phyloP scores from a whole-genome alignment of 148 eudicot species.

The Agrostemma githago region DNA sequence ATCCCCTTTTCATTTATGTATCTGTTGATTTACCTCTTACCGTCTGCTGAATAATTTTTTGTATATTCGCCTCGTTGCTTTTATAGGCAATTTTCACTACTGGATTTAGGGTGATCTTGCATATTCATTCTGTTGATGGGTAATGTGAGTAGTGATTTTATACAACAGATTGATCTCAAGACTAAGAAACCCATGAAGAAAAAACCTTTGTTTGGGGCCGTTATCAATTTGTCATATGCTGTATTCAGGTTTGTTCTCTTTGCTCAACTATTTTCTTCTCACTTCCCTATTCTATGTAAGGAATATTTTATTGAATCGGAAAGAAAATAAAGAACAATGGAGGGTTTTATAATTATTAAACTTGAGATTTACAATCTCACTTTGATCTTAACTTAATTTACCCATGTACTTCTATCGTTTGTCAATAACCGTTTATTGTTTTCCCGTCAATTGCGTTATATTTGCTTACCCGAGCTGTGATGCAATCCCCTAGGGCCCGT shows the following conservation, averaged over 20 bases:
- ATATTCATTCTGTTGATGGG: conserved; percentile 85
- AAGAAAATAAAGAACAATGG: no score
- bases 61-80: background rate
- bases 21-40: background rate
- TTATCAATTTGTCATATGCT: conserved; percentile 72
- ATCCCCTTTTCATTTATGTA: background rate
- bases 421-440: no score
- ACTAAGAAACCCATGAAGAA: conserved; percentile 78
- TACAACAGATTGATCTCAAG: conserved; percentile 78
- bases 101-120: conserved; percentile 97
- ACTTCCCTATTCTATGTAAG: no score
- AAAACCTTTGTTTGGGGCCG: conserved; percentile 69
- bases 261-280: background rate
- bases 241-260: conserved; percentile 59
- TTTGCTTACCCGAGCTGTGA: no score
- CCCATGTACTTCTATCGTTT: no score
- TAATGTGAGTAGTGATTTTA: conserved; percentile 89
- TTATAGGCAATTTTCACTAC: conserved; percentile 88
- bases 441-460: no score
- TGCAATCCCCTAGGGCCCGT: no score
- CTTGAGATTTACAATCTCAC: no score
- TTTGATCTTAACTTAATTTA: no score
- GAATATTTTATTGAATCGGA: no score
- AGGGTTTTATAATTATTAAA: no score
- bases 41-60: background rate